Conservation (phyloP, 495 filamentous ascomycete species). For the Podospora pseudoanserina region DNA sequence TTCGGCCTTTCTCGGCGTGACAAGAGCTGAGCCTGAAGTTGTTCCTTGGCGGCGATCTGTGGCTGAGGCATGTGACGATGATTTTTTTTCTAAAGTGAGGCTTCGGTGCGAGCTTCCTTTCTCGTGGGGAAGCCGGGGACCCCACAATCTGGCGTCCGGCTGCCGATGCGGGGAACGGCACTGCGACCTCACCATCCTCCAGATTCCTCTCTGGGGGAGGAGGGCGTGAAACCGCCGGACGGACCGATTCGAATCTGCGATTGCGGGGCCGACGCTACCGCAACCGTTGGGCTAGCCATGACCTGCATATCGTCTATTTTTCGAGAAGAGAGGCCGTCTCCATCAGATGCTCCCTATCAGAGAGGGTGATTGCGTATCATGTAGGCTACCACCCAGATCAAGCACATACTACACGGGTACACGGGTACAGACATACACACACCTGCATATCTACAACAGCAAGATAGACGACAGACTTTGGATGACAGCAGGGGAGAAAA, state of each 20-base stretch:
- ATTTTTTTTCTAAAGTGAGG: background rate
- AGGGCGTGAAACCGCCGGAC: slow-evolving; percentile 6
- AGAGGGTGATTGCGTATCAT: background rate
- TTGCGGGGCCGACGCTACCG: slow-evolving; percentile 7
- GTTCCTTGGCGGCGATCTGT: background rate
- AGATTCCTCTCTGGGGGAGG: background rate
- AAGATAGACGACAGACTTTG: background rate
- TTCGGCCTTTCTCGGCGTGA: slow-evolving; percentile 5
- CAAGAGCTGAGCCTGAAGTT: slow-evolving; percentile 2
- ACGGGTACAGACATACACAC: background rate
- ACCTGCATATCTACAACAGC: too few species aligned
- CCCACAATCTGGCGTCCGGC: slow-evolving; percentile 9
- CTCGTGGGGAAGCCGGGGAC: slow-evolving; percentile 10
- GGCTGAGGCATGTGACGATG: slow-evolving; percentile 4
- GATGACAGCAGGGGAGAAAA: slow-evolving; percentile 1
- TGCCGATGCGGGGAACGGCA: slow-evolving; percentile 18
- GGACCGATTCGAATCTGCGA: slow-evolving; percentile 18
- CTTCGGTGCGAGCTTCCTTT: slow-evolving; percentile 20
- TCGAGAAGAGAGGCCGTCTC: background rate
- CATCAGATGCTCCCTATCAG: too few species aligned
- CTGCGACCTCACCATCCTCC: slow-evolving; percentile 9
- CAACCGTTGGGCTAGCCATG: background rate
- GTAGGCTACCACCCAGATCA: background rate
- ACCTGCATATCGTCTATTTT: background rate
- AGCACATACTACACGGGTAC: background rate